Conservation (phyloP, 1,284 basidiomycete species). For the Malassezia japonica region DNA sequence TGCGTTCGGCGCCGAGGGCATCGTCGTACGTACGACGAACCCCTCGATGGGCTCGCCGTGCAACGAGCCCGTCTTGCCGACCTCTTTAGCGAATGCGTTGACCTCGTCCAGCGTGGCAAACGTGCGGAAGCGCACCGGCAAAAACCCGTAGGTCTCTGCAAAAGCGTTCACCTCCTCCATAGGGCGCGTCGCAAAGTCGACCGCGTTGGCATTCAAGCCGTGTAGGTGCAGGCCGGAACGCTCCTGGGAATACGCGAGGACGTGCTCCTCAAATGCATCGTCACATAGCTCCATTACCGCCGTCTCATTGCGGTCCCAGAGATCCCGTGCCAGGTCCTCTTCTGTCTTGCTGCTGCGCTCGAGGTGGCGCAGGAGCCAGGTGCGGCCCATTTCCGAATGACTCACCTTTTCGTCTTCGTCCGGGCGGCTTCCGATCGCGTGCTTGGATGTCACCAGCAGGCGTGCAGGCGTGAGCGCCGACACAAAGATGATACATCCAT, state of each 20-base stretch:
- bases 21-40: conserved; percentile 65
- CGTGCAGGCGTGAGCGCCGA: conserved; percentile 67
- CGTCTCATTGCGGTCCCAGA: conserved; percentile 80
- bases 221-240: conserved; percentile 87
- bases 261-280: conserved; percentile 95
- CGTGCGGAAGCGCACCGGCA: conserved; percentile 61
- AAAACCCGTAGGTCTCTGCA: conserved; percentile 83
- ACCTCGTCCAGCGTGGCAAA: conserved; percentile 63
- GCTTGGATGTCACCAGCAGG: conserved; percentile 83
- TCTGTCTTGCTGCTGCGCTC: conserved; percentile 59
- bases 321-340: conserved; percentile 61
- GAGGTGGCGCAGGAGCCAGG: conserved; percentile 73
- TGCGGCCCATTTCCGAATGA: conserved; percentile 69
- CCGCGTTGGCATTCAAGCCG: conserved; percentile 63
- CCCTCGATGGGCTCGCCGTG: conserved; percentile 81
- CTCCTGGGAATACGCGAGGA: conserved; percentile 69
- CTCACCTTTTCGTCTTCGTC: conserved; percentile 31
- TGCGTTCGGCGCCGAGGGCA: conserved; percentile 44
- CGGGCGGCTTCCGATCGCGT: conserved; percentile 48
- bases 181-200: conserved; percentile 59
- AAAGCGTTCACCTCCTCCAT: conserved; percentile 60
- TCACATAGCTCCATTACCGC: conserved; percentile 79
- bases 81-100: conserved; percentile 61
- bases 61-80: conserved; percentile 64
- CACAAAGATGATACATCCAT: conserved; percentile 96